Base-by-base conservation (phyloP, 352 stramenopile genomes). In the Pythium folliculosum region DNA sequence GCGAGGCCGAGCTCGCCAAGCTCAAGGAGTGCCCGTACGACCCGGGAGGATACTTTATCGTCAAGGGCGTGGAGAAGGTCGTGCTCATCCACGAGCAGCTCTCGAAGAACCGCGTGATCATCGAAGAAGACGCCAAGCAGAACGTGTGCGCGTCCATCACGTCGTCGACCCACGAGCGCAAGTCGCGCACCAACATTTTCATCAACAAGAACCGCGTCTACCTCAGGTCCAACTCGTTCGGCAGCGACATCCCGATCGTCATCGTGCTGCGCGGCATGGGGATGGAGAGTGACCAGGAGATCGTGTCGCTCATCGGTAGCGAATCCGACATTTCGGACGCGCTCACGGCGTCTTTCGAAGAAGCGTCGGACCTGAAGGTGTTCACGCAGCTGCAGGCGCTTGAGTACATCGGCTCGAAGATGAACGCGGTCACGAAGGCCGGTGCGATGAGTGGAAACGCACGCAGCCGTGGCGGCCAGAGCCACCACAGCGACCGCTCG, bases 81-180 rank as follows among this genome's bases (percentile, higher is more conserved):
- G 98, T 99, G 77, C 80, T 99, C 5, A 99, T 99, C 76, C 97
- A 99, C 77, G 98, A 99, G 64, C 98, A 99, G 76, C 76, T 99
- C 51, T 98, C 88, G 43, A 99, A 99, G 80, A 99, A 99, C 89
- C 88, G 98, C 70, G 96, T 99, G 22, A 99, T 99, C 77, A 95
- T 99, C 51, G 98, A 99, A 80, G 86, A 98, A 75, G 97, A 99
- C 67, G 71, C 68, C 70, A 97, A 96, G 73, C 88, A 88, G 50
- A 95, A 97, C 59, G 83, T 98, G 27, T 96, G 86, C 68, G 95
- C 95, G 17, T 90, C 86, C 49, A 99, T 99, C 67, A 99, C 97
- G 16, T 99, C 94, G 58, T 99, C 97, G 6, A 99, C 98, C 9
- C 96, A 99, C 76, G 98, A 99, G 77, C 88, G 98, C 65, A 99